phyloP scores from a whole-genome alignment of 352 stramenopile species.

The Phytophthora idaei region DNA sequence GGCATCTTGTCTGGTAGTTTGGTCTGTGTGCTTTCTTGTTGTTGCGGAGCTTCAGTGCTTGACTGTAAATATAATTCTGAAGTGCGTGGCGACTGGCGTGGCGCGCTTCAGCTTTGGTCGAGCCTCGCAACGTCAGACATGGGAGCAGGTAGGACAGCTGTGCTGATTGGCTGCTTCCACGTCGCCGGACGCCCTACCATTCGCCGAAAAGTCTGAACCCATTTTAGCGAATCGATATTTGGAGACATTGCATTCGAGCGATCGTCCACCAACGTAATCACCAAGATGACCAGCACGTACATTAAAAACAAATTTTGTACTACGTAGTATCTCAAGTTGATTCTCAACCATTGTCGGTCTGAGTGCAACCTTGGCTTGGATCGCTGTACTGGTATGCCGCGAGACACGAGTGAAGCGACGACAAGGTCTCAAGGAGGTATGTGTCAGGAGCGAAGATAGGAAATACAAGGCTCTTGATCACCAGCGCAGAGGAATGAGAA shows the following conservation, averaged over 20 bases:
- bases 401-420: too few relatives aligned
- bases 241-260: too few relatives aligned
- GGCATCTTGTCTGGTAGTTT: conserved; percentile 24
- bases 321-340: too few relatives aligned
- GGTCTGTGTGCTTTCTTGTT: background rate
- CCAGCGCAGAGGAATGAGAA: background rate
- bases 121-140: conserved; percentile 34
- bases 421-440: background rate
- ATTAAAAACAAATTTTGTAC: too few relatives aligned
- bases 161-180: conserved; percentile 20
- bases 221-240: conserved; percentile 5
- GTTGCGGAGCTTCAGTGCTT: conserved; percentile 1
- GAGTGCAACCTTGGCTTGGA: too few relatives aligned
- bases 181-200: background rate
- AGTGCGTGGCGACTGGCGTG: conserved; percentile 11
- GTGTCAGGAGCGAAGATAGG: background rate
- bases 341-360: too few relatives aligned
- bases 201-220: conserved; percentile 3
- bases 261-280: conserved; percentile 3
- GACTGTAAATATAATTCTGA: conserved; percentile 34
- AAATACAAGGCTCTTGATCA: background rate
- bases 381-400: too few relatives aligned
- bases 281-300: conserved; percentile 6
- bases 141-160: conserved; percentile 26
- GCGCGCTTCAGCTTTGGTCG: conserved; percentile 19